Conservation (phyloP, 129 eudicot genomes). For the Oenanthe sinensis region DNA sequence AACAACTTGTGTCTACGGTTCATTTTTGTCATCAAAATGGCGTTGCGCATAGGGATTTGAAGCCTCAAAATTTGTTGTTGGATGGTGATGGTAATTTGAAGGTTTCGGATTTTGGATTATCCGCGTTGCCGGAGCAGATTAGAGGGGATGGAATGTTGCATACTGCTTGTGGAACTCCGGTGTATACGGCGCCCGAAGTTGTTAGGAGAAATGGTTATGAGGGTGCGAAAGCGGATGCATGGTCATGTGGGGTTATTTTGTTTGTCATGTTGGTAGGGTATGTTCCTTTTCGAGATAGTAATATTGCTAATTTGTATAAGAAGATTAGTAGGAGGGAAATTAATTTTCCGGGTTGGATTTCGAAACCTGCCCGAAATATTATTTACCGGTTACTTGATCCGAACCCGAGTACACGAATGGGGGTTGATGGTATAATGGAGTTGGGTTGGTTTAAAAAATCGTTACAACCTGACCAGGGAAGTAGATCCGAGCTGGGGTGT, state of each 20-base stretch:
- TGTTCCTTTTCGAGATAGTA: constrained; percentile 59
- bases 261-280: constrained; percentile 49
- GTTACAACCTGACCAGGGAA: constrained; percentile 1
- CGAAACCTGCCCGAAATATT: constrained; percentile 38
- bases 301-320: constrained; percentile 56
- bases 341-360: constrained; percentile 49
- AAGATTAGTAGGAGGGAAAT: constrained; percentile 46
- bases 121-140: constrained; percentile 59
- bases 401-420: constrained; percentile 51
- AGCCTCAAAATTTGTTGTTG: constrained; percentile 72
- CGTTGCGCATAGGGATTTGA: constrained; percentile 75
- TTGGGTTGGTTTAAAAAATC: constrained; percentile 59
- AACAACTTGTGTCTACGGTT: constrained; percentile 61
- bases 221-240: constrained; percentile 80
- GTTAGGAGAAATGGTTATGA: constrained; percentile 63
- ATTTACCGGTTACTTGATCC: constrained; percentile 62
- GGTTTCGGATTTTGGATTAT: constrained; percentile 73
- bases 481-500: not conserved
- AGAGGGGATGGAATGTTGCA: constrained; percentile 35
- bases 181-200: constrained; percentile 84
- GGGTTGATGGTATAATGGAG: constrained; percentile 37
- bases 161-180: constrained; percentile 93
- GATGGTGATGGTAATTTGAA: constrained; percentile 49
- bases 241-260: constrained; percentile 81
- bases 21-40: constrained; percentile 76